Percentiles rank a stretch among this genome's conserved stretches.
Conservation (phyloP, 495 filamentous ascomycete genomes). For the Aspergillus ostianus region DNA sequence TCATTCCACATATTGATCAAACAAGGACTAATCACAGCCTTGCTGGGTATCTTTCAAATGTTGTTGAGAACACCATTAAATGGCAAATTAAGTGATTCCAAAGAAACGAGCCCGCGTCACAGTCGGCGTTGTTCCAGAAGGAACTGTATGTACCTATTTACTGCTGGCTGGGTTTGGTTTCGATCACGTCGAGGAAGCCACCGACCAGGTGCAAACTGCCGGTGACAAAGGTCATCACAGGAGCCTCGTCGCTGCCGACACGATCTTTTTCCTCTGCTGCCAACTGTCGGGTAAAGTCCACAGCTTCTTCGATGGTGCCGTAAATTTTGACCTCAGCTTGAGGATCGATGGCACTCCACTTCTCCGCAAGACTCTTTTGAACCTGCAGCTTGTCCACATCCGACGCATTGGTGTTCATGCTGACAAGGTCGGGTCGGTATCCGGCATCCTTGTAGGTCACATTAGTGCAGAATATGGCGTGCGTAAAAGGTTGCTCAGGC, state of each 20-base stretch:
- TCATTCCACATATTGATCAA: constrained; percentile 10
- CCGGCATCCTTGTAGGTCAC: constrained; percentile 70
- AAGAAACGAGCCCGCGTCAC: too few relatives aligned
- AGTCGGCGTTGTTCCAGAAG: too few relatives aligned
- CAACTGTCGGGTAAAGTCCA: constrained; percentile 62
- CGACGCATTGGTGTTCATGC: constrained; percentile 64
- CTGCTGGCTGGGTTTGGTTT: constrained; percentile 46
- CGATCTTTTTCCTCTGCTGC: constrained; percentile 34
- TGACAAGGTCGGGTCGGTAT: constrained; percentile 75
- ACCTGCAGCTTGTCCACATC: constrained; percentile 68
- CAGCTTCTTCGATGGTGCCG: constrained; percentile 81
- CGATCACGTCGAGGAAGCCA: constrained; percentile 72
- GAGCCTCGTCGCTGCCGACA: constrained; percentile 33
- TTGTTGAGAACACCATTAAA: constrained; percentile 17
- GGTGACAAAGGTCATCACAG: constrained; percentile 61
- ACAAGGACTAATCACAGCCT: constrained; percentile 4
- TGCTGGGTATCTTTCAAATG: constrained; percentile 16
- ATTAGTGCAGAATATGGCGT: constrained; percentile 88
- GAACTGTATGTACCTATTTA: not conserved
- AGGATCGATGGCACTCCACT: constrained; percentile 68
- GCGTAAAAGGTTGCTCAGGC: constrained; percentile 61
- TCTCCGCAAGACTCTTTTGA: constrained; percentile 70
- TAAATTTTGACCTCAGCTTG: constrained; percentile 61
- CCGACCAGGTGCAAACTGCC: constrained; percentile 91
- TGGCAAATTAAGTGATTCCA: not conserved